Conservation (phyloP, 192 early-diverging fungal genomes). For the Geosiphon pyriformis region DNA sequence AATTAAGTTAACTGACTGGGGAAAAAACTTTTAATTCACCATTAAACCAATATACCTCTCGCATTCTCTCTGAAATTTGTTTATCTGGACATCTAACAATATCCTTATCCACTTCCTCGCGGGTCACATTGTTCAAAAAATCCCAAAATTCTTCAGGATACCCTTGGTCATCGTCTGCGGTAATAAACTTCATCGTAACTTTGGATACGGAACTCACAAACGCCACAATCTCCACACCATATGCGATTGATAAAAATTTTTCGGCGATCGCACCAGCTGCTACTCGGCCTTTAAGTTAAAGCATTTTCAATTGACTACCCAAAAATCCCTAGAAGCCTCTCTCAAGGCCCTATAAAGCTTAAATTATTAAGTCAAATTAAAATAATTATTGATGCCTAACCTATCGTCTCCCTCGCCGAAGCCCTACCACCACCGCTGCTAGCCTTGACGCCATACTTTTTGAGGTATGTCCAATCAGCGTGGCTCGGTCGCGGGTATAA, state of each 20-base stretch:
- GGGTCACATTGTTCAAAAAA: constrained; percentile 60
- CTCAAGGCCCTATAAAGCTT: background rate
- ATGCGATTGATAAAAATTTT: constrained; percentile 78
- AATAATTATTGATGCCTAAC: constrained; percentile 28
- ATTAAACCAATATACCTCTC: constrained; percentile 61
- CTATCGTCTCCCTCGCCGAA: constrained; percentile 93
- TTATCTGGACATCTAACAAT: constrained; percentile 87
- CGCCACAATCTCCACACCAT: constrained; percentile 88
- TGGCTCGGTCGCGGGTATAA: constrained; percentile 93
- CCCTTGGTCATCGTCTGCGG: constrained; percentile 41
- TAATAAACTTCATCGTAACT: constrained; percentile 66
- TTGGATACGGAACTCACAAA: constrained; percentile 88
- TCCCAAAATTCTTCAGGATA: constrained; percentile 54
- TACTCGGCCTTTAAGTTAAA: constrained; percentile 83
- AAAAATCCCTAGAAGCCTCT: too few species aligned
- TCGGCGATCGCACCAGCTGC: constrained; percentile 98
- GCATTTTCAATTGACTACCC: too few species aligned
- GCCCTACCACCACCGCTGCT: constrained; percentile 90
- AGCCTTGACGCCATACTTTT: constrained; percentile 96
- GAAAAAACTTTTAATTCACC: background rate
- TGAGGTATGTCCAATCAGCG: constrained; percentile 95
- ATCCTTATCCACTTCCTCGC: constrained; percentile 74
- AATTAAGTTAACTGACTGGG: background rate
- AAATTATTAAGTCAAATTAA: background rate
- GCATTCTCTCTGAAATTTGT: constrained; percentile 69